phyloP scores from a whole-genome alignment of 352 stramenopile genomes.

The Phytophthora citrophthora region DNA sequence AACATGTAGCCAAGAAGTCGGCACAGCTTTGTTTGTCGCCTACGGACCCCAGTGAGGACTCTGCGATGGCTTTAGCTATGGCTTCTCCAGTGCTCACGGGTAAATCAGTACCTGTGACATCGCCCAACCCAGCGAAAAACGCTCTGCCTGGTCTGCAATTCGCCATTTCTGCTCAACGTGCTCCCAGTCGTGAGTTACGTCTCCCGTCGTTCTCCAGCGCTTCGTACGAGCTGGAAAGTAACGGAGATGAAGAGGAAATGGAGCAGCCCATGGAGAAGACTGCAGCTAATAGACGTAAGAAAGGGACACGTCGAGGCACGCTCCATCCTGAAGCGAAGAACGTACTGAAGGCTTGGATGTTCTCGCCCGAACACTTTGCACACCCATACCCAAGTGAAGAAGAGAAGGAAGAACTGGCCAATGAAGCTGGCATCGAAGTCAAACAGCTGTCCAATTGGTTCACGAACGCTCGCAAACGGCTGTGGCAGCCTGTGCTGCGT shows the following conservation, averaged over 20 bases:
- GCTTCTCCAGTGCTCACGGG: conserved; percentile 50
- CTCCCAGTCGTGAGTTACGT: conserved; percentile 46
- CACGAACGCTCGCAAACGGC: conserved; percentile 87
- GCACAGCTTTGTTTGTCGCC: conserved; percentile 34
- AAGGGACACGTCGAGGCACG: conserved; percentile 80
- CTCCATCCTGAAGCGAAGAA: conserved; percentile 87
- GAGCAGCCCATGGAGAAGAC: conserved; percentile 26
- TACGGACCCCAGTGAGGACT: conserved; percentile 37
- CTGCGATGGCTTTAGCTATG: conserved; percentile 24
- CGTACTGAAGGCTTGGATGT: conserved; percentile 91
- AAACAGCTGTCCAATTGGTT: conserved; percentile 93
- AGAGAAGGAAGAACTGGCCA: conserved; percentile 85
- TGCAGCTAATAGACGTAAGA: conserved; percentile 58
- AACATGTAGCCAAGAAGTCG: conserved; percentile 15
- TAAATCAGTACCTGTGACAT: conserved; percentile 40
- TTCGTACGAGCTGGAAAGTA: conserved; percentile 43
- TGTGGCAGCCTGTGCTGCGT: conserved; percentile 87
- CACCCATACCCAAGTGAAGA: conserved; percentile 90
- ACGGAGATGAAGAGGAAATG: conserved; percentile 28
- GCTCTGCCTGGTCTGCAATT: conserved; percentile 69
- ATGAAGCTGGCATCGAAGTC: conserved; percentile 84
- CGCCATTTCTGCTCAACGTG: conserved; percentile 60
- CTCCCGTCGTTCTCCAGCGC: conserved; percentile 59
- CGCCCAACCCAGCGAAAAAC: conserved; percentile 55
- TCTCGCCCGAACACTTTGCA: conserved; percentile 87